Evolutionary conservation across 805 yeast genomes (phyloP).

Genomic region (Lipomyces mesembrius): DNA sequence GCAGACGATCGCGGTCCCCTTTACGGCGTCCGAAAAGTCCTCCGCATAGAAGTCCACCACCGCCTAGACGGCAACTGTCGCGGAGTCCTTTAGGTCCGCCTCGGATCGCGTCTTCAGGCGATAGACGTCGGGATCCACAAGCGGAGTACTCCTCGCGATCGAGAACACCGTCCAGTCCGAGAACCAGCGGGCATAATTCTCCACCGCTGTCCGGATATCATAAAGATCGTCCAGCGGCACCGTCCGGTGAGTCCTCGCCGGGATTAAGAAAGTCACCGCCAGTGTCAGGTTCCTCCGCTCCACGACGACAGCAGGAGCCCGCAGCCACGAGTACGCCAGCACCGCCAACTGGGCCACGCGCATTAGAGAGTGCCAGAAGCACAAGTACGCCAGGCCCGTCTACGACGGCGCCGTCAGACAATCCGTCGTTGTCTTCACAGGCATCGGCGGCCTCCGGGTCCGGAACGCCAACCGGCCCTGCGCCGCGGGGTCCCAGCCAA

Average conservation of each 20-base stretch:
- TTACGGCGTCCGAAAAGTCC: conserved; percentile 12
- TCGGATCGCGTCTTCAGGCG: neutral
- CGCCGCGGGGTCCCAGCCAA: conserved; percentile 2
- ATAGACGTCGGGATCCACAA: conserved; percentile 12
- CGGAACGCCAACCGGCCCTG: neutral
- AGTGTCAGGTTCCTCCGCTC: neutral
- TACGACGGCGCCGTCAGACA: conserved; percentile 11
- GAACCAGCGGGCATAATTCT: conserved; percentile 2
- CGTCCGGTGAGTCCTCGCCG: neutral
- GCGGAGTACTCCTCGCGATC: conserved; percentile 15
- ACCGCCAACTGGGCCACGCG: conserved; percentile 16
- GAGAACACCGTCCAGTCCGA: conserved; percentile 6
- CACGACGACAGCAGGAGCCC: conserved; percentile 11
- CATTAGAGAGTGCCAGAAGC: conserved; percentile 8
- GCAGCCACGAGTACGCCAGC: neutral
- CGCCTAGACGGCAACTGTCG: conserved; percentile 20
- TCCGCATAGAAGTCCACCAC: conserved; percentile 17
- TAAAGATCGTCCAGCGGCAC: neutral
- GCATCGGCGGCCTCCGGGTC: neutral
- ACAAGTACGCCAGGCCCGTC: neutral
- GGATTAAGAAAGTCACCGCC: conserved; percentile 10
- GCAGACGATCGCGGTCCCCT: conserved; percentile 12
- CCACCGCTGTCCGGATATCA: neutral
- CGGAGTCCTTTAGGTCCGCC: conserved; percentile 19
- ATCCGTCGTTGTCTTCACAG: conserved; percentile 6